Evolutionary conservation across 768 basidiomycete genomes (phyloP).

Genomic region (Pilatotrama ljubarskyi): DNA sequence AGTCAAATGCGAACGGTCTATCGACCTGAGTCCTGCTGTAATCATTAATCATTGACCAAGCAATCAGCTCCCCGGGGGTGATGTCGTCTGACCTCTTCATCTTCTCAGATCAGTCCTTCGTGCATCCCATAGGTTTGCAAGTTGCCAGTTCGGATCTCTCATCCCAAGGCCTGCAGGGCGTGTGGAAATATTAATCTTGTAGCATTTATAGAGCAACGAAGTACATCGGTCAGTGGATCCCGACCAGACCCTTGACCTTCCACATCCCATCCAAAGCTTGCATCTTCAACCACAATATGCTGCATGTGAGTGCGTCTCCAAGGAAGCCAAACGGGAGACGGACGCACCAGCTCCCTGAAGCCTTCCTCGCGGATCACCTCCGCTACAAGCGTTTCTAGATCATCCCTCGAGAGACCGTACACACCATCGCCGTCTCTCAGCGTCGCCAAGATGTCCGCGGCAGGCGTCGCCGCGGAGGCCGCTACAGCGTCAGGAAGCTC

Average conservation of each 20-base stretch:
- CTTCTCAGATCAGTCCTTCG: too few species aligned
- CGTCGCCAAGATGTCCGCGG: conserved; percentile 31
- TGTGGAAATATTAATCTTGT: too few species aligned
- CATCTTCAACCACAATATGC: conserved; percentile 42
- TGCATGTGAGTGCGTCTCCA: neutral
- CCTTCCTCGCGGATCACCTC: conserved; percentile 74
- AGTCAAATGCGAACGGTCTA: too few species aligned
- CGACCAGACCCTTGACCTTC: conserved; percentile 29
- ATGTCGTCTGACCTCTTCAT: too few species aligned
- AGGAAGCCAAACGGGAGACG: neutral
- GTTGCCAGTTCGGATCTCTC: too few species aligned
- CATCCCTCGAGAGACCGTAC: conserved; percentile 51
- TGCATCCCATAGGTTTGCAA: too few species aligned
- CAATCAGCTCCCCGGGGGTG: too few species aligned
- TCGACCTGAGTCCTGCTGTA: too few species aligned
- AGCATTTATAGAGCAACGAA: too few species aligned
- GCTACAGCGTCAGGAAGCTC: neutral
- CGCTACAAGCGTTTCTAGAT: conserved; percentile 58
- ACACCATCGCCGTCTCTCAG: conserved; percentile 48
- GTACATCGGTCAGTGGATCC: neutral
- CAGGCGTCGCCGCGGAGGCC: neutral
- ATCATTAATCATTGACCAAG: too few species aligned
- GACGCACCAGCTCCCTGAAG: conserved; percentile 69
- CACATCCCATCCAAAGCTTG: conserved; percentile 55
- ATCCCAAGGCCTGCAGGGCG: too few species aligned